Base-by-base conservation (phyloP, 345 rosid species). In the Brassica cretica region DNA sequence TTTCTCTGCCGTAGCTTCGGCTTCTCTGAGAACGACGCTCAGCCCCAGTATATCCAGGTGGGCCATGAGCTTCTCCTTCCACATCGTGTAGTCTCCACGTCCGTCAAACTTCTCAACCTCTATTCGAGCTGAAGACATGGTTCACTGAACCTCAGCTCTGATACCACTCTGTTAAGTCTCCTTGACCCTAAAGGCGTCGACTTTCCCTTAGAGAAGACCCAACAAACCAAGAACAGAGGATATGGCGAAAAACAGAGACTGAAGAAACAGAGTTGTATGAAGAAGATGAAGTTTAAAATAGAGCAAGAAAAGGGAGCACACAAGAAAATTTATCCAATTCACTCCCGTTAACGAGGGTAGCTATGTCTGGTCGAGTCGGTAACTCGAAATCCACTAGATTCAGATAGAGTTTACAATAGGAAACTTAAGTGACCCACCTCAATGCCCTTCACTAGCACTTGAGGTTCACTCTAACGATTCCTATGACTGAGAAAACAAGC, bases 1-100 rank as follows among this genome's bases (percentile, higher is more conserved):
- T 1, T 30, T 6, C 0, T 1, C 5, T 0, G 1, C 8, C 0
- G 5, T 0, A 2, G 0, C 4, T 0, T 16, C 29, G 0, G 16
- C 2, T 16, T 71, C 56, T 1, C 7, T 51, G 8, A 15, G 2
- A 5, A 2, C 58, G 1, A 15, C 0, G 3, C 58, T 63, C 0
- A 73, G 1, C 1, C 76, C 68, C 18, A 73, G 0, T 0, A 62
- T 73, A 3, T 73, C 32, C 7, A 73, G 0, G 0, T 73, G 76
- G 2, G 46, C 24, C 14, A 0, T 44, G 10, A 62, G 44, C 0
- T 72, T 72, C 7, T 72, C 67, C 1, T 44, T 58, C 53, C 66
- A 58, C 8, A 66, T 12, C 0, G 55, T 66, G 16, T 66, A 66
- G 32, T 66, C 70, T 0, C 56, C 55, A 4, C 16, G 16, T 0